Evolutionary conservation across 1,284 basidiomycete genomes (phyloP), one percentile per base, ranked within the genome.

Genomic region (Cutaneotrichosporon cyanovorans): DNA sequence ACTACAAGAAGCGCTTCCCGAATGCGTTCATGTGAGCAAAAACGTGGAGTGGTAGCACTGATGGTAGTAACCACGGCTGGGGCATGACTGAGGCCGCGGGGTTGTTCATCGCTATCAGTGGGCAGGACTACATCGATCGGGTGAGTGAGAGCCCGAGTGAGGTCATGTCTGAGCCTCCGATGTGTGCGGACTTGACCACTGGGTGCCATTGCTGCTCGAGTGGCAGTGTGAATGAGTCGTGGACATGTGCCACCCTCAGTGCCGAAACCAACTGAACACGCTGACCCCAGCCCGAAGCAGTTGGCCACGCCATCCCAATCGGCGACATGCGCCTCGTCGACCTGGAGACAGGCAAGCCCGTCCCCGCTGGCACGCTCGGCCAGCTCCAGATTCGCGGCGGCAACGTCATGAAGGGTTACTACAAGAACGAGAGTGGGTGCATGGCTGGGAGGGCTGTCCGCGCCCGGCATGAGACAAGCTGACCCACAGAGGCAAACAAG

Each of bases 361-460:
- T 66, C 10, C 47, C 58, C 1, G 39, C 28, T 22, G 60, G 60
- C 14, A 45, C 58, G 21, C 39, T 51, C 4, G 66, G 66, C 7
- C 37, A 68, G 6, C 39, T 69, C 14, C 47, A 62, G 12, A 59
- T 66, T 11, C 51, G 59, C n/a, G 67, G 67, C 14, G 62, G 61
- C 5, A 62, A 66, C 49, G 53, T 69, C 25, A 65, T 66, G 65
- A 68, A 66, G 49, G 60, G 56, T 28, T 69, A 69, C 42, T 51
- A 46, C n/a, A 43, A 53, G 41, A 50, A 53, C 32, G 38, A 37
- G 0, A 47, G 44, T 44, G 18, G n/a, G n/a, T n/a, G n/a, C n/a
- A n/a, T n/a, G n/a, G n/a, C n/a, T n/a, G n/a, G n/a, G n/a, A n/a
- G n/a, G n/a, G n/a, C n/a, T n/a, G n/a, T n/a, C n/a, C 3, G 42